phyloP scores from a whole-genome alignment of 2,329 filamentous ascomycete genomes.

The Nothomitra cinnamomea region DNA sequence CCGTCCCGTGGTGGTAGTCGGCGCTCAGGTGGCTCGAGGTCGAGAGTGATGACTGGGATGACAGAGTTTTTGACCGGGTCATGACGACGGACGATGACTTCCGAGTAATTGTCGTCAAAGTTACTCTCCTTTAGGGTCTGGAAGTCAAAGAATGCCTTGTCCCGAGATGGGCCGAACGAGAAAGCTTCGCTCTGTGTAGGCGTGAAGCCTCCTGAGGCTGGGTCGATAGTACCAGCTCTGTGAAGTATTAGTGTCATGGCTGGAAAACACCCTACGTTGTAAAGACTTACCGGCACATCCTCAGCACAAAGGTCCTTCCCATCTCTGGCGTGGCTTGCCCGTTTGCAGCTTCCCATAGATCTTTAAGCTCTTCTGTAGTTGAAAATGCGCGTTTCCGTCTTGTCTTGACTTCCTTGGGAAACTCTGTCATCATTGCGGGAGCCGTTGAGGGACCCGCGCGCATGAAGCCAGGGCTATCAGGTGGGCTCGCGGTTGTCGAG shows the following conservation, averaged over 20 bases:
- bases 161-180: conserved; percentile 2
- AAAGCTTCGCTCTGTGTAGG: conserved; percentile 3
- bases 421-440: conserved; percentile 25
- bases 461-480: neutral
- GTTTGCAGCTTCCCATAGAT: conserved; percentile 29
- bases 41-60: conserved; percentile 27
- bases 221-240: neutral
- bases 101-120: conserved; percentile 27
- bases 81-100: conserved; percentile 25
- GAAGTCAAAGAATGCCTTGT: conserved; percentile 5
- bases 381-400: conserved; percentile 21
- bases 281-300: conserved; percentile 23
- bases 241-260: conserved; percentile 15
- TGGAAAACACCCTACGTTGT: neutral
- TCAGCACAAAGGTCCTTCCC: conserved; percentile 22
- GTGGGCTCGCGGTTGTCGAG: conserved; percentile 18
- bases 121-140: conserved; percentile 19
- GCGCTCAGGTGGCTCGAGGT: conserved; percentile 22
- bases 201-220: neutral
- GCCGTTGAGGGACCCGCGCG: neutral
- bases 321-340: conserved; percentile 22
- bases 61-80: conserved; percentile 24
- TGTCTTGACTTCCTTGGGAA: conserved; percentile 21
- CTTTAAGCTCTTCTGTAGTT: conserved; percentile 22
- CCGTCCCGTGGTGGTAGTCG: conserved; percentile 25